Conservation (phyloP, 1,284 basidiomycete genomes). For the Entoloma clypeatum region DNA sequence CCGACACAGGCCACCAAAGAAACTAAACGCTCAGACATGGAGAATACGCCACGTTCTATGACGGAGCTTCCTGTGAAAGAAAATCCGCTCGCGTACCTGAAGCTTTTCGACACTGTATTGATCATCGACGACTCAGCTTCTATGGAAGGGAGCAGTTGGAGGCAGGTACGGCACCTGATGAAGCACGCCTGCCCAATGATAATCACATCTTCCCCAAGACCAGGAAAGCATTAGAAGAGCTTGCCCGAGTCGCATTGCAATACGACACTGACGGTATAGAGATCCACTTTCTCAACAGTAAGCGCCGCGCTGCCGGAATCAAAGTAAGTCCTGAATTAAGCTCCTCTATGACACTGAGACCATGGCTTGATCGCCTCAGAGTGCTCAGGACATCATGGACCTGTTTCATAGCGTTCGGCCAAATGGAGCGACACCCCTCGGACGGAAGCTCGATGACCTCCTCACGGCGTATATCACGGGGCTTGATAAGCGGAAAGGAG, state of each 20-base stretch:
- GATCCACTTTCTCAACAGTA: constrained; percentile 18
- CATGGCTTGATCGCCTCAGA: constrained; percentile 11
- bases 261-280: constrained; percentile 19
- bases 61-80: no score
- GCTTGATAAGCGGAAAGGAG: constrained; percentile 32
- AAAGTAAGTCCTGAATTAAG: constrained; percentile 4
- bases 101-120: constrained; percentile 3
- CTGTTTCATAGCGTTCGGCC: constrained; percentile 40
- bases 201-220: constrained; percentile 27
- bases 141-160: constrained; percentile 7
- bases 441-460: constrained; percentile 36
- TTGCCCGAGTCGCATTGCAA: constrained; percentile 12
- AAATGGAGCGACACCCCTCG: constrained; percentile 40
- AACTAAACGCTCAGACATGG: no score
- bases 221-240: constrained; percentile 19
- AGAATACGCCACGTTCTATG: no score
- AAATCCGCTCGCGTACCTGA: constrained; percentile 3
- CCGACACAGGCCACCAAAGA: no score
- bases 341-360: not conserved
- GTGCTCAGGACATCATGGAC: constrained; percentile 14
- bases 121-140: constrained; percentile 1
- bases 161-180: constrained; percentile 1
- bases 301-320: not conserved
- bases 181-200: not conserved
- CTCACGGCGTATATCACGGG: constrained; percentile 37